Conservation (phyloP, 352 stramenopile genomes). For the Peronospora destructor region DNA sequence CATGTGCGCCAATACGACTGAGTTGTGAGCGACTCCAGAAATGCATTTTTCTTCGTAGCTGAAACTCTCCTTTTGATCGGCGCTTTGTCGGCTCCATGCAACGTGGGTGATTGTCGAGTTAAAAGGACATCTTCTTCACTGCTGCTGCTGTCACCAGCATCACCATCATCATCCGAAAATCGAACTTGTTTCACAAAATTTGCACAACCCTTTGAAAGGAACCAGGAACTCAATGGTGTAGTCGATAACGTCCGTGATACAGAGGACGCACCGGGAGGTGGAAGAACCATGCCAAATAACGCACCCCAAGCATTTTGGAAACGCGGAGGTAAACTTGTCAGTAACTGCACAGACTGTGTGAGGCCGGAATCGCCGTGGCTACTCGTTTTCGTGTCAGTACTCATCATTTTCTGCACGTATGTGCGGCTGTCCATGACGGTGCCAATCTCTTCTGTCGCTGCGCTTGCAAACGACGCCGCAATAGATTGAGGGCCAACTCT, state of each 20-base stretch:
- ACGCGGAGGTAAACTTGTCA: slow-evolving; percentile 1
- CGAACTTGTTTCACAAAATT: slow-evolving; percentile 55
- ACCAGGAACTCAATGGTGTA: slow-evolving; percentile 58
- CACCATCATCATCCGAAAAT: slow-evolving; percentile 27
- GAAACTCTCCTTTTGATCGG: slow-evolving; percentile 14
- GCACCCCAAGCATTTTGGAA: slow-evolving; percentile 37
- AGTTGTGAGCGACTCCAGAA: slow-evolving; percentile 40
- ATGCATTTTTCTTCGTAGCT: slow-evolving; percentile 29
- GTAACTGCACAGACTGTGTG: background rate
- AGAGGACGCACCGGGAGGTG: background rate
- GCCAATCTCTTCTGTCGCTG: slow-evolving; percentile 2
- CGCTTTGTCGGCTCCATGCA: slow-evolving; percentile 7
- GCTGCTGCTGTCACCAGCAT: background rate
- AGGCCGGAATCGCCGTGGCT: background rate
- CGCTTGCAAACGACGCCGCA: background rate
- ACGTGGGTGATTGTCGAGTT: background rate
- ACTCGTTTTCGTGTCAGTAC: slow-evolving; percentile 2
- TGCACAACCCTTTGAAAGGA: slow-evolving; percentile 50
- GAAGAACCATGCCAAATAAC: slow-evolving; percentile 34
- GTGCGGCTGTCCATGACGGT: slow-evolving; percentile 29
- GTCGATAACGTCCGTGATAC: slow-evolving; percentile 15
- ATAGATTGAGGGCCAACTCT: background rate
- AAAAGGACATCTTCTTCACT: slow-evolving; percentile 7
- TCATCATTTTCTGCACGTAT: slow-evolving; percentile 31
- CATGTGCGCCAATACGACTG: slow-evolving; percentile 54